These are phyloP conservation scores for Fraxinus pennsylvanica DNA, from an alignment of 257 asterid species.

Conservation along the genomic window DNA sequence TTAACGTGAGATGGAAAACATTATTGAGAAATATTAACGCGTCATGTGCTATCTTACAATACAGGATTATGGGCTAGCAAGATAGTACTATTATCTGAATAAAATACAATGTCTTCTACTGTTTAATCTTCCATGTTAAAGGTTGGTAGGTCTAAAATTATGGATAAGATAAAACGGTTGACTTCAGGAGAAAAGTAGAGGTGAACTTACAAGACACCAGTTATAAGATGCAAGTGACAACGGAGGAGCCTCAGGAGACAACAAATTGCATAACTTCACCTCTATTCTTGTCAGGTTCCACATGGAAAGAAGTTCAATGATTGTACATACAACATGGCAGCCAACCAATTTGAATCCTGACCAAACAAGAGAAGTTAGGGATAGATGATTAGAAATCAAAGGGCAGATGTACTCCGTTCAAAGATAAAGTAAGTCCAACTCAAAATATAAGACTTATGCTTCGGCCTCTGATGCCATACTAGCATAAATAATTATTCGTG, in stretches of 20 bases:
- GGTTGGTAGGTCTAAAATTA: background rate
- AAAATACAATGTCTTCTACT: background rate
- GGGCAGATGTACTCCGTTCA: background rate
- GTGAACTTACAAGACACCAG: slow-evolving; percentile 88
- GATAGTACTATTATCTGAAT: background rate
- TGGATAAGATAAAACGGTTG: background rate
- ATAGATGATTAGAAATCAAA: background rate
- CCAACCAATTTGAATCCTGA: slow-evolving; percentile 67
- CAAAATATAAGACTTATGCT: slow-evolving; percentile 18
- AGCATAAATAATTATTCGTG: too few relatives aligned
- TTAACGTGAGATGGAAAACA: background rate
- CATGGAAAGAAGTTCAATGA: slow-evolving; percentile 85
- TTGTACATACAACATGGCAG: slow-evolving; percentile 66
- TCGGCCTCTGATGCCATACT: background rate
- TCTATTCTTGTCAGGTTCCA: slow-evolving; percentile 98
- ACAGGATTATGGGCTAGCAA: background rate
- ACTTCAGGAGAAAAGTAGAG: slow-evolving; percentile 14
- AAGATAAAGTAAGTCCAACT: slow-evolving; percentile 3
- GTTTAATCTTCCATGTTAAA: background rate
- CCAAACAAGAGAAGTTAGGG: slow-evolving; percentile 11
- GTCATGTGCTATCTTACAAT: background rate
- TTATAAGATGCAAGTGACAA: slow-evolving; percentile 86
- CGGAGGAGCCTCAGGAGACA: slow-evolving; percentile 96
- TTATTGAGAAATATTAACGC: too few relatives aligned
- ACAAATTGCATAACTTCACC: slow-evolving; percentile 84